Evolutionary conservation across 1,284 basidiomycete genomes (phyloP).

Genomic region (Sanghuangporus weigelae): DNA sequence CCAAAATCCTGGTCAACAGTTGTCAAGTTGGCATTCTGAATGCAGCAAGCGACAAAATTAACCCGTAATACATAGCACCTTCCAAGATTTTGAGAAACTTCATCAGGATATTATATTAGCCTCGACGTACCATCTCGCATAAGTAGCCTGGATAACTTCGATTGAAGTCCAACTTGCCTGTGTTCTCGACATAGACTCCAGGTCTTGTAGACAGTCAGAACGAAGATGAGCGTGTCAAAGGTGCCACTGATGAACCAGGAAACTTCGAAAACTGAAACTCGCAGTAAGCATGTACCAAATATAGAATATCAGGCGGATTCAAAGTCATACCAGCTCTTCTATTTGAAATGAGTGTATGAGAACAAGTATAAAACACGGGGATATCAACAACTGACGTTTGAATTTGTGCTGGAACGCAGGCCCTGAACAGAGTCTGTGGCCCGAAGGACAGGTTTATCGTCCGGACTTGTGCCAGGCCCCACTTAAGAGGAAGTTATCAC

Average conservation of each 20-base stretch:
- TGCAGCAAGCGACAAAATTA: background rate
- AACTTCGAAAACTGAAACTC: constrained; percentile 5
- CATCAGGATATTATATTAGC: background rate
- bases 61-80: constrained; percentile 15
- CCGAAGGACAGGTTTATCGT: constrained; percentile 11
- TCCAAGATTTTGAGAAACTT: background rate
- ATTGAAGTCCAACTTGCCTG: background rate
- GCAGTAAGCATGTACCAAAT: background rate
- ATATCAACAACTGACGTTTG: background rate
- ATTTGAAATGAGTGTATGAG: too few relatives aligned
- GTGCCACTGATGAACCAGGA: constrained; percentile 7
- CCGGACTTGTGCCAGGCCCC: background rate
- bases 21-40: background rate
- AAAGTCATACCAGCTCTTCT: background rate
- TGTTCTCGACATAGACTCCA: background rate
- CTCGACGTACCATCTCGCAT: constrained; percentile 14
- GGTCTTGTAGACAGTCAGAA: constrained; percentile 12
- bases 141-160: constrained; percentile 1
- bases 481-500: background rate
- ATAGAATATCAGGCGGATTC: background rate
- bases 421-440: background rate
- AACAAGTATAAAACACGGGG: background rate
- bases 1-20: constrained; percentile 5
- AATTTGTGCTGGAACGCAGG: constrained; percentile 8
- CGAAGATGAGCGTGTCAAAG: constrained; percentile 11